Percentiles rank a stretch among this genome's conserved stretches.
These are phyloP conservation scores for Jacaranda copaia DNA, from an alignment of 257 asterid genomes.

Conservation along the genomic window DNA sequence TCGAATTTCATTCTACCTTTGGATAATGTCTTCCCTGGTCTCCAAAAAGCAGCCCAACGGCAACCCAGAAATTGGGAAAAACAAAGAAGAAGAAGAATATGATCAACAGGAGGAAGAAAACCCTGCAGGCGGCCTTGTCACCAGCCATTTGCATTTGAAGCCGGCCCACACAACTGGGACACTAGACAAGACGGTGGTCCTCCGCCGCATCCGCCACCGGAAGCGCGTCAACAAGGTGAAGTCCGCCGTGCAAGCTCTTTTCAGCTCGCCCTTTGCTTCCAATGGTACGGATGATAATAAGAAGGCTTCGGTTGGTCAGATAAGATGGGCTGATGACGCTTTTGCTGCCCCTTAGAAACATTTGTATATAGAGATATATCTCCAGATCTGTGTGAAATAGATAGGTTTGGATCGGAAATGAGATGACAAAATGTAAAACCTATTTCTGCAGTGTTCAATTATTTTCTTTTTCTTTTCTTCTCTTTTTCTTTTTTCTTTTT, in stretches of 20 bases:
- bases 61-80: background rate
- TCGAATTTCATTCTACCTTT: background rate
- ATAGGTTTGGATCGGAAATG: too few relatives aligned
- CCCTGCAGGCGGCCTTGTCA: constrained; percentile 23
- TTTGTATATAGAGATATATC: too few relatives aligned
- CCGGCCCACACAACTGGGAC: constrained; percentile 45
- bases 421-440: too few relatives aligned
- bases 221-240: constrained; percentile 58
- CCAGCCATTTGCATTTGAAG: constrained; percentile 56
- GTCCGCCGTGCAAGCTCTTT: constrained; percentile 49
- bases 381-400: too few relatives aligned
- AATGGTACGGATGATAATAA: background rate
- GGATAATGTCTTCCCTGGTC: constrained; percentile 38
- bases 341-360: constrained; percentile 64
- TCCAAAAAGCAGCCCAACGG: constrained; percentile 30
- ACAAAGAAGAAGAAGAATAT: constrained; percentile 34
- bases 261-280: constrained; percentile 47
- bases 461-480: too few relatives aligned
- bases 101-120: constrained; percentile 27
- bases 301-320: constrained; percentile 27
- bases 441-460: too few relatives aligned
- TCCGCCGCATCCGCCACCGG: constrained; percentile 81
- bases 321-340: constrained; percentile 77
- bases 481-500: too few relatives aligned
- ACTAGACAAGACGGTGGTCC: constrained; percentile 61